These are phyloP conservation scores for Schwanniomyces sp. DNA, from an alignment of 805 yeast species.

Conservation along the genomic window DNA sequence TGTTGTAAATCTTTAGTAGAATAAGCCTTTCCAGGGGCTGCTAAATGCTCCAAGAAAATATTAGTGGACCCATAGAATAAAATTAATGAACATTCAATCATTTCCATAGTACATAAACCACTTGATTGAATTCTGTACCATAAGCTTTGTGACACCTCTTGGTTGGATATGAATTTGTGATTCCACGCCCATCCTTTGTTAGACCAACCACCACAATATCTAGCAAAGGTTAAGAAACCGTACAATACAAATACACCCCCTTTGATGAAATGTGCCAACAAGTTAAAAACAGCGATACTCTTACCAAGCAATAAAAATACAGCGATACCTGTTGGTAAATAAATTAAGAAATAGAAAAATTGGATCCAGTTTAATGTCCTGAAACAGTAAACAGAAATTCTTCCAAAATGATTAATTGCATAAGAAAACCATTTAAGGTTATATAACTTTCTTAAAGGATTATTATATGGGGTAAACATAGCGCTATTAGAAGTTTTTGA, in stretches of 20 bases:
- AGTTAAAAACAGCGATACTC: constrained; percentile 67
- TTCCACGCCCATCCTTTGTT: constrained; percentile 94
- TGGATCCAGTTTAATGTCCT: constrained; percentile 62
- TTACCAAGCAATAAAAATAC: constrained; percentile 70
- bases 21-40: constrained; percentile 74
- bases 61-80: constrained; percentile 89
- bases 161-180: constrained; percentile 26
- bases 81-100: constrained; percentile 74
- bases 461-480: constrained; percentile 10
- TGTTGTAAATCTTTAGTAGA: constrained; percentile 54
- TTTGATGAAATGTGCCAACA: constrained; percentile 93
- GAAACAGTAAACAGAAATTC: constrained; percentile 31
- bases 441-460: neutral
- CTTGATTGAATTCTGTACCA: constrained; percentile 40
- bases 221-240: constrained; percentile 78
- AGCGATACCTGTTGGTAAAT: constrained; percentile 61
- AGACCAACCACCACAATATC: constrained; percentile 82
- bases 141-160: constrained; percentile 21
- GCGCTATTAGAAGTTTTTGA: constrained; percentile 21
- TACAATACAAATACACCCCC: constrained; percentile 83
- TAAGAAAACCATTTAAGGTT: neutral
- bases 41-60: constrained; percentile 83
- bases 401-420: constrained; percentile 20
- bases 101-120: constrained; percentile 75
- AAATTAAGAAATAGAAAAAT: constrained; percentile 57